Percentiles rank a stretch among this genome's conserved stretches.
These are phyloP conservation scores for Aspergillus unguis DNA, from an alignment of 2,329 filamentous ascomycete genomes.

Conservation along the genomic window DNA sequence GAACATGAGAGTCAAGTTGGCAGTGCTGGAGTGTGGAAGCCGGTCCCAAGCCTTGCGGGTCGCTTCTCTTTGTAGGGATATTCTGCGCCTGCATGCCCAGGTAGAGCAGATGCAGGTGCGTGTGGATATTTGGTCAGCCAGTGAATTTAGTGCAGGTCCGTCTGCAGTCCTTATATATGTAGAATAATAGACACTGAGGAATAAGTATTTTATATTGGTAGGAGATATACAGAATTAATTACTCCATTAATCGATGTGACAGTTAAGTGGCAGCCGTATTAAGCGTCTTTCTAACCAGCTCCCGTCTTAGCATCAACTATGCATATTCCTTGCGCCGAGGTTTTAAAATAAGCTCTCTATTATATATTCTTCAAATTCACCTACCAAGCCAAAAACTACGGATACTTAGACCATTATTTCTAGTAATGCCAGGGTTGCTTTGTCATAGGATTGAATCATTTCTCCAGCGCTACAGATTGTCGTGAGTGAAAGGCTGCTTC, in stretches of 20 bases:
- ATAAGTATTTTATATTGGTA: background rate
- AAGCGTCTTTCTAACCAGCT: too few species aligned
- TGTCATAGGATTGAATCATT: too few species aligned
- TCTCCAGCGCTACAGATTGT: background rate
- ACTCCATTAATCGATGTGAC: too few species aligned
- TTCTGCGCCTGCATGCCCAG: background rate
- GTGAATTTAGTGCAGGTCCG: background rate
- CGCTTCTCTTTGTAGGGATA: slow-evolving; percentile 16
- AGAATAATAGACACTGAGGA: background rate
- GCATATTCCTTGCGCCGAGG: too few species aligned
- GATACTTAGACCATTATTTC: too few species aligned
- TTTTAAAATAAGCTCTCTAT: too few species aligned
- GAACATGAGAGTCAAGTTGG: slow-evolving; percentile 25
- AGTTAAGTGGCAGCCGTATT: too few species aligned
- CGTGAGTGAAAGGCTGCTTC: background rate
- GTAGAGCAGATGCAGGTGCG: background rate
- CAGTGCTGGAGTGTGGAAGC: slow-evolving; percentile 39
- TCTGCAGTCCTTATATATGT: slow-evolving; percentile 1
- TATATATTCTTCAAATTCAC: too few species aligned
- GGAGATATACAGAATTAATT: too few species aligned
- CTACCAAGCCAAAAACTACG: too few species aligned
- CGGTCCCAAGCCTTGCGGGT: slow-evolving; percentile 33
- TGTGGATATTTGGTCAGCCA: slow-evolving; percentile 1
- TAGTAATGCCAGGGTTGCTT: too few species aligned
- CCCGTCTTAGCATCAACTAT: too few species aligned